Percentiles rank a stretch among this genome's conserved stretches.
Evolutionary conservation across 345 rosid species (phyloP).

Genomic region (Eucalyptus urophylla): DNA sequence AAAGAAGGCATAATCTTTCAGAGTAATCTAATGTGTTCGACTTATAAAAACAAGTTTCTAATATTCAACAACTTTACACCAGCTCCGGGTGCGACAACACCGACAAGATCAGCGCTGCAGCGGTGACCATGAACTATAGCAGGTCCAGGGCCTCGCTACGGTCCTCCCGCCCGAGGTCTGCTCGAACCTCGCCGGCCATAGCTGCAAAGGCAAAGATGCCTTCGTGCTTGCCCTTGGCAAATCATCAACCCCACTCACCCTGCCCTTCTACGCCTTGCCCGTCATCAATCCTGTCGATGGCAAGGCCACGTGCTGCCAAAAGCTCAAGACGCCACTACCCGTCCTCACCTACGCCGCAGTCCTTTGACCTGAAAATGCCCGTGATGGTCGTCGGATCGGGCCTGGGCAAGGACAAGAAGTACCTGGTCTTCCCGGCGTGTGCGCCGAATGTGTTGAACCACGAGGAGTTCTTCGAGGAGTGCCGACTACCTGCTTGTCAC

Average conservation of each 20-base stretch:
- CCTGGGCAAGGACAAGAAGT: no score
- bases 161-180: conserved; percentile 31
- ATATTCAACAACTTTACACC: conserved; percentile 30
- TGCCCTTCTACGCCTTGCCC: no score
- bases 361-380: no score
- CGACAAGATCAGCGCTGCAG: neutral
- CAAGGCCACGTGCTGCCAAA: no score
- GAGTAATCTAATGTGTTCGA: neutral
- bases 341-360: no score
- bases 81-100: conserved; percentile 38
- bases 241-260: neutral
- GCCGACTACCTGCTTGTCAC: no score
- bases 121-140: conserved; percentile 14
- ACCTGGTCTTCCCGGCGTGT: no score
- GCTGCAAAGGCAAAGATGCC: conserved; percentile 67
- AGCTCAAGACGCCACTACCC: no score
- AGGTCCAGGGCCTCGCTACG: conserved; percentile 19
- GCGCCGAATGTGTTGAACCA: no score
- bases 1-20: neutral
- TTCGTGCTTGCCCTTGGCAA: conserved; percentile 50
- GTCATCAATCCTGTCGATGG: no score
- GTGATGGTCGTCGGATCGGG: no score
- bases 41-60: neutral
- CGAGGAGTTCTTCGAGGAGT: no score
- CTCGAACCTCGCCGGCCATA: conserved; percentile 59